Evolutionary conservation across 805 yeast genomes (phyloP).

Genomic region (Metschnikowia cerradonensis): DNA sequence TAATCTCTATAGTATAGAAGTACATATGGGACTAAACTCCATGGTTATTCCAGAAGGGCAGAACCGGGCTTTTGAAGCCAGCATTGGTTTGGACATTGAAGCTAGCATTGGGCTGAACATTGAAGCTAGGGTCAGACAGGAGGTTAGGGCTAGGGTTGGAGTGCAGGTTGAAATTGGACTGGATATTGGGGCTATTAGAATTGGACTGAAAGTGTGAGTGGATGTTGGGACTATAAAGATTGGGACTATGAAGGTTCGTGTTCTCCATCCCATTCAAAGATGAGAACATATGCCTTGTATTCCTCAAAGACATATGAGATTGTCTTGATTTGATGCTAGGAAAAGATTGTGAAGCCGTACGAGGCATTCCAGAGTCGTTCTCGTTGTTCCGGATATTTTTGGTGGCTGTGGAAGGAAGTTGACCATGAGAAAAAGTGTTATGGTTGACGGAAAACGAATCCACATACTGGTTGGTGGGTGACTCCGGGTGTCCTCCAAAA

Average conservation of each 20-base stretch:
- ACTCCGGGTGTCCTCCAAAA: conserved; percentile 85
- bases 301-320: conserved; percentile 30
- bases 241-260: background rate
- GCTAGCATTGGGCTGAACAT: no score
- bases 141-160: no score
- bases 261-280: conserved; percentile 63
- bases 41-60: no score
- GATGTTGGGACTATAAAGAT: no score
- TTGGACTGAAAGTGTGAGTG: no score
- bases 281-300: conserved; percentile 43
- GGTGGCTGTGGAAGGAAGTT: conserved; percentile 20
- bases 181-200: no score
- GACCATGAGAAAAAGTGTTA: conserved; percentile 32
- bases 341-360: conserved; percentile 20
- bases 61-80: no score
- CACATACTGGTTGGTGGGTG: conserved; percentile 80
- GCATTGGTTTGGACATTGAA: no score
- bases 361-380: conserved; percentile 21
- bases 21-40: no score
- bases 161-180: no score
- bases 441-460: conserved; percentile 72
- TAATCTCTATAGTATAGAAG: no score
- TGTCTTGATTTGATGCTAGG: conserved; percentile 34
- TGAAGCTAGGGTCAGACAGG: no score
- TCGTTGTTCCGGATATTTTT: conserved; percentile 20